phyloP scores from a whole-genome alignment of 305 asterid genomes.

The Fraxinus albicans region DNA sequence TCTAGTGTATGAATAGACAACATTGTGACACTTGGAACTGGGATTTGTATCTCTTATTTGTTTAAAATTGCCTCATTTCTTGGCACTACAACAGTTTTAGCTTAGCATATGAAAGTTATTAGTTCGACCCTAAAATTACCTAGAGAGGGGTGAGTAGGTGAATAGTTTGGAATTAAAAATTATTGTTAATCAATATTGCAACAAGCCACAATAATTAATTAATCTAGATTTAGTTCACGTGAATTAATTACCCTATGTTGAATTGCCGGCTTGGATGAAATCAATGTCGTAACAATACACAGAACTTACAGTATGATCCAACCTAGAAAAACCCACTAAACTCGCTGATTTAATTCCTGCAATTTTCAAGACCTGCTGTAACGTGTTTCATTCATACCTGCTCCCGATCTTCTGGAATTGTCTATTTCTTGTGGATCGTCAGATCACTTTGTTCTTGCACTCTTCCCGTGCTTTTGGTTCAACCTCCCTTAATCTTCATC shows the following conservation, averaged over 20 bases:
- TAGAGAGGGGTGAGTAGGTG: neutral
- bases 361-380: neutral
- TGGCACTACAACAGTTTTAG: conserved; percentile 4
- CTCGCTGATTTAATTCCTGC: neutral
- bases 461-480: neutral
- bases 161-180: neutral
- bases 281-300: neutral
- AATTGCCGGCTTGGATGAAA: neutral
- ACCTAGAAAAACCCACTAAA: neutral
- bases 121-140: neutral
- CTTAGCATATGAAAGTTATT: neutral
- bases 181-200: neutral
- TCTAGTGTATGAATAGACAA: conserved; percentile 20
- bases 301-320: neutral
- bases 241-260: neutral
- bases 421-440: neutral
- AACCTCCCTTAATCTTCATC: neutral
- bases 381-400: neutral
- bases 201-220: neutral
- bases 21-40: neutral
- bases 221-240: neutral
- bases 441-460: neutral
- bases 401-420: neutral
- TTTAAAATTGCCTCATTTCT: conserved; percentile 7
- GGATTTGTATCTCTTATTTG: neutral